Conservation (phyloP, 768 basidiomycete genomes). For the Suillus spraguei region DNA sequence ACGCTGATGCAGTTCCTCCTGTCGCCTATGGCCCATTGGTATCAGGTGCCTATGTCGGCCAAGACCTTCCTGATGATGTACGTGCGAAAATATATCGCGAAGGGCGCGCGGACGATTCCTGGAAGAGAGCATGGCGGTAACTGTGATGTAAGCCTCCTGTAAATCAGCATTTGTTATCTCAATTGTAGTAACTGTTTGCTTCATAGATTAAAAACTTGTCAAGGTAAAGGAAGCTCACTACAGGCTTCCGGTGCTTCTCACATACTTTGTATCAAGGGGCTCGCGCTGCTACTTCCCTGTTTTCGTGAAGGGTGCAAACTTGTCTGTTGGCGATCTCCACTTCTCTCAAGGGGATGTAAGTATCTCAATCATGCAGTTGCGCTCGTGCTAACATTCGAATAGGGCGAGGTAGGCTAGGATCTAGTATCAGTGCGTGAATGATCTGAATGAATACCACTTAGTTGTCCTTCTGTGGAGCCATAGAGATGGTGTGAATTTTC, state of each 20-base stretch:
- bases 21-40: constrained; percentile 67
- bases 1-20: constrained; percentile 55
- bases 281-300: constrained; percentile 80
- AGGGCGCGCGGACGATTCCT: constrained; percentile 74
- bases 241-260: not conserved
- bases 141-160: constrained; percentile 53
- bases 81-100: constrained; percentile 58
- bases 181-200: not conserved
- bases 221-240: constrained; percentile 34
- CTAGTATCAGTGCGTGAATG: not conserved
- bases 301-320: constrained; percentile 72
- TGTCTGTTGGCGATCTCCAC: constrained; percentile 79
- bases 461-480: constrained; percentile 77
- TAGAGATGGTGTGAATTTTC: constrained; percentile 59
- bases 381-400: constrained; percentile 11
- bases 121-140: constrained; percentile 83
- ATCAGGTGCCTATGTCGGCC: constrained; percentile 68
- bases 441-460: constrained; percentile 22
- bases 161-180: not conserved
- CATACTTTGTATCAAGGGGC: constrained; percentile 39
- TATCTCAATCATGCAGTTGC: not conserved
- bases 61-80: constrained; percentile 52
- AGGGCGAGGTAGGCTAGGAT: constrained; percentile 55
- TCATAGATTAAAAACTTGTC: constrained; percentile 75
- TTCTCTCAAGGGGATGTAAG: constrained; percentile 77